These are phyloP conservation scores for Saksenaea oblongispora DNA, from an alignment of 371 early-diverging fungal genomes.

Conservation along the genomic window DNA sequence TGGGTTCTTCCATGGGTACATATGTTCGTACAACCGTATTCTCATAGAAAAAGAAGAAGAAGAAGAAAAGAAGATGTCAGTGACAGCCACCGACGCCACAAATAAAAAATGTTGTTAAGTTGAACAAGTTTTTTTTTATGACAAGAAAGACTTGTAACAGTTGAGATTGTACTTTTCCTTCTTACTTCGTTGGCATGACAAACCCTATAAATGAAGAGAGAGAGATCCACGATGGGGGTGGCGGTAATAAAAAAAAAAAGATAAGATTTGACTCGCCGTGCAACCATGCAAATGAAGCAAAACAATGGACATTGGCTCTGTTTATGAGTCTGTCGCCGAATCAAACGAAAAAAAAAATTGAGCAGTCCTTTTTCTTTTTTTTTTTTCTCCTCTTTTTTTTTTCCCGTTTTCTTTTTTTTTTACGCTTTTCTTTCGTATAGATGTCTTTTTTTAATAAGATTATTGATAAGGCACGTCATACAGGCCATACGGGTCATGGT, in stretches of 20 bases:
- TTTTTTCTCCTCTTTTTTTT: constrained; percentile 5
- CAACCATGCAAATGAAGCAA: constrained; percentile 3
- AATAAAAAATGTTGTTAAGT: background rate
- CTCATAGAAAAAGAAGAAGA: background rate
- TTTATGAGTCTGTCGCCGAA: background rate
- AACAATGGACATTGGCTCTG: background rate
- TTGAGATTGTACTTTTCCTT: too few species aligned
- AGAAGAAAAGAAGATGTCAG: background rate
- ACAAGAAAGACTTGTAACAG: too few species aligned
- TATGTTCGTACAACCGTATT: background rate
- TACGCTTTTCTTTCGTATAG: background rate
- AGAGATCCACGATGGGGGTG: too few species aligned
- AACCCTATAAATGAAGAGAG: too few species aligned
- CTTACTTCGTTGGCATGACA: too few species aligned
- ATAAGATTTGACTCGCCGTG: constrained; percentile 1
- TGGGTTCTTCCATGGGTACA: too few species aligned
- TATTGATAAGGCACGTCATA: constrained; percentile 19
- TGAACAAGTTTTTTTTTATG: too few species aligned
- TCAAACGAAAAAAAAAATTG: background rate
- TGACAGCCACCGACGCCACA: too few species aligned
- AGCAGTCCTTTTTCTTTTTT: constrained; percentile 13
- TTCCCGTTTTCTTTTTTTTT: background rate
- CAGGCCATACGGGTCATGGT: background rate
- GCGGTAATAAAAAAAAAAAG: background rate
- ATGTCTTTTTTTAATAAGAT: constrained; percentile 29